Conservation (phyloP, 1,284 basidiomycete species). For the Melampsora occidentalis region DNA sequence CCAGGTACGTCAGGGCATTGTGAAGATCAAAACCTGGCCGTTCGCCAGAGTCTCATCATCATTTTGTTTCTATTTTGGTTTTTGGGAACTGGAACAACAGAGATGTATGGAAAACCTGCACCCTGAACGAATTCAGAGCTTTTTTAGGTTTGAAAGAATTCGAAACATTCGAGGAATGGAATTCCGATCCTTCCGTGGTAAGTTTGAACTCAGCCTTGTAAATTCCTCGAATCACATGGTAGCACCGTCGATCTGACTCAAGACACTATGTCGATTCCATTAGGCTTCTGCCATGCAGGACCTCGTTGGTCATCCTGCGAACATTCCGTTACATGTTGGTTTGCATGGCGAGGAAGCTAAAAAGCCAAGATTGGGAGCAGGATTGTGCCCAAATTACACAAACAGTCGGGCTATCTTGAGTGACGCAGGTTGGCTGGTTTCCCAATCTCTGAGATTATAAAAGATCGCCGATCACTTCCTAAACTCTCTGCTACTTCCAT, state of each 20-base stretch:
- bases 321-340: conserved; percentile 41
- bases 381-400: conserved; percentile 37
- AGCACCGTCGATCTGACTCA: background rate
- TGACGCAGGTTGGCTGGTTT: conserved; percentile 31
- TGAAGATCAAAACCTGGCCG: background rate
- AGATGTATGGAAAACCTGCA: conserved; percentile 40
- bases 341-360: conserved; percentile 43
- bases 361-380: conserved; percentile 29
- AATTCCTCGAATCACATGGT: background rate
- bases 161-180: conserved; percentile 37
- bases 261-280: background rate
- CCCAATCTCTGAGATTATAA: too few relatives aligned
- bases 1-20: conserved; percentile 22
- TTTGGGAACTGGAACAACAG: background rate
- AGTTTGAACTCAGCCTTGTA: background rate
- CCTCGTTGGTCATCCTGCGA: conserved; percentile 39
- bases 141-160: conserved; percentile 38
- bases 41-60: background rate
- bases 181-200: conserved; percentile 28
- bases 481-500: background rate
- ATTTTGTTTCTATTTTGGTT: background rate
- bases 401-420: conserved; percentile 41
- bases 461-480: background rate
- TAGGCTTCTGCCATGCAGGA: conserved; percentile 40
- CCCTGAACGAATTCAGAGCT: conserved; percentile 36